Evolutionary conservation across 768 basidiomycete genomes (phyloP).

Genomic region (Boletus pseudopeckii): DNA sequence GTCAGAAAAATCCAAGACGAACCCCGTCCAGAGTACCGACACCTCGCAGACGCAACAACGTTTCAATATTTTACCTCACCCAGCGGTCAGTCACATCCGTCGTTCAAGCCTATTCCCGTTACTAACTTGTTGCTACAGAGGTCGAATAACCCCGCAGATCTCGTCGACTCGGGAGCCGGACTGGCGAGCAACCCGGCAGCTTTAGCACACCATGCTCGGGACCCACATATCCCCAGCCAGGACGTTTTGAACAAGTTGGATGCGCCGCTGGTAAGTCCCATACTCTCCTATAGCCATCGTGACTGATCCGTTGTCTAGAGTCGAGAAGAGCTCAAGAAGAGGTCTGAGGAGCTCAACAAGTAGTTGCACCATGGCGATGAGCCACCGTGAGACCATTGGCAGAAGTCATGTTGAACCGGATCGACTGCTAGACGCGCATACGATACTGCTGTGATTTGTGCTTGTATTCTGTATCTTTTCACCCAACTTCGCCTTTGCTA

Average conservation of each 20-base stretch:
- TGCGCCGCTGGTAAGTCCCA: constrained; percentile 42
- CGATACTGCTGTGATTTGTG: not conserved
- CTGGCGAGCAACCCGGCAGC: constrained; percentile 39
- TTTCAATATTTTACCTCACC: constrained; percentile 58
- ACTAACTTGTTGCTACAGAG: constrained; percentile 35
- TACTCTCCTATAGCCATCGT: not conserved
- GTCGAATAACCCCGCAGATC: constrained; percentile 58
- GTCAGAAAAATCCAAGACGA: constrained; percentile 14
- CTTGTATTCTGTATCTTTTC: not conserved
- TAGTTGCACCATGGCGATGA: not conserved
- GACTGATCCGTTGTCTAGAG: constrained; percentile 33
- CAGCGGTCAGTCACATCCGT: constrained; percentile 43
- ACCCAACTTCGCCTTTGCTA: not conserved
- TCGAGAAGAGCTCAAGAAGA: constrained; percentile 47
- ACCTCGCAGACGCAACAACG: constrained; percentile 32
- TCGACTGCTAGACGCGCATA: not conserved
- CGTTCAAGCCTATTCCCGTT: not conserved
- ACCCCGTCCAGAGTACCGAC: not conserved
- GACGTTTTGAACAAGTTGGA: constrained; percentile 45
- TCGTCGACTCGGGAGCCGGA: constrained; percentile 35
- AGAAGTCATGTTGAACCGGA: not conserved
- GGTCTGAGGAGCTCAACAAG: constrained; percentile 48
- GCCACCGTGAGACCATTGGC: not conserved
- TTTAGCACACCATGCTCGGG: constrained; percentile 48
- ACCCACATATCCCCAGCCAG: constrained; percentile 46